Conservation (phyloP, 176 grass and related monocot species). For the Oryza punctata region DNA sequence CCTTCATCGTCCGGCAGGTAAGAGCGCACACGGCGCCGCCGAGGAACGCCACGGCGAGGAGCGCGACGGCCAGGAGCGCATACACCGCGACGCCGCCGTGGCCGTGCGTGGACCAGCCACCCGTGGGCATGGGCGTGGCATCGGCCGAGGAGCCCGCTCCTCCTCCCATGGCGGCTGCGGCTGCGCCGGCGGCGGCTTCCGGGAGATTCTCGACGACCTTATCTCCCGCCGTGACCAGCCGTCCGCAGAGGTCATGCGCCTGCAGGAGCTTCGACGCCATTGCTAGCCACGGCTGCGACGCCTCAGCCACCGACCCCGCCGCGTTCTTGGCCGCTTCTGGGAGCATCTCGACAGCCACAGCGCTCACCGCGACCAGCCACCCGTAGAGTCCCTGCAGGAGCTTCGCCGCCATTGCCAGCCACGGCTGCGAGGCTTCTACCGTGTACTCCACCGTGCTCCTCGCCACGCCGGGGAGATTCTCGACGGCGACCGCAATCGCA, state of each 20-base stretch:
- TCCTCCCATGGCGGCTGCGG: background rate
- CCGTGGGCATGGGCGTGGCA: too few species aligned
- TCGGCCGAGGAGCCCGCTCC: background rate
- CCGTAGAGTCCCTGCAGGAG: background rate
- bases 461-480: background rate
- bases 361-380: background rate
- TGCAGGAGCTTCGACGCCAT: slow-evolving; percentile 4
- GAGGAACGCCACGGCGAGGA: slow-evolving; percentile 27
- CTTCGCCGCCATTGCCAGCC: background rate
- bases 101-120: background rate
- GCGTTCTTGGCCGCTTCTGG: too few species aligned
- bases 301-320: background rate
- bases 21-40: slow-evolving; percentile 37
- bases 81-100: slow-evolving; percentile 18
- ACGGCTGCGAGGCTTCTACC: background rate
- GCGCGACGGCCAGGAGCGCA: background rate
- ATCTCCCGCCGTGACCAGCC: background rate
- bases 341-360: background rate
- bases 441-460: background rate
- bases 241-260: background rate
- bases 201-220: background rate
- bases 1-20: slow-evolving; percentile 49
- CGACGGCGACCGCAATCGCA: background rate
- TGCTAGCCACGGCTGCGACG: slow-evolving; percentile 7
- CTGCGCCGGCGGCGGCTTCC: background rate